phyloP scores from a whole-genome alignment of 495 filamentous ascomycete genomes.

The Talaromyces borbonicus region DNA sequence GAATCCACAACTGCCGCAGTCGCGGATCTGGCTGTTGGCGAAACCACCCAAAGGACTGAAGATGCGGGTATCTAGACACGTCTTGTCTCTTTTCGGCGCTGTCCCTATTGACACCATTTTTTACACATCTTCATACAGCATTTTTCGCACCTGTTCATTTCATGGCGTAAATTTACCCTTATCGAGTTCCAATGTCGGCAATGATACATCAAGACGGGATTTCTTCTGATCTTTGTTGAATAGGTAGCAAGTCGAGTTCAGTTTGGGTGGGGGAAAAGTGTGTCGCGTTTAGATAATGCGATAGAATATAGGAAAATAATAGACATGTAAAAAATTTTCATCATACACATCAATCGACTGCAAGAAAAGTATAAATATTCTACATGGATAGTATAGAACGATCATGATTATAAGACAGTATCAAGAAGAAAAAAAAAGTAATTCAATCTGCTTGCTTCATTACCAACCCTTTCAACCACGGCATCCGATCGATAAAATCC shows the following conservation, averaged over 20 bases:
- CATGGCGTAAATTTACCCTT: neutral
- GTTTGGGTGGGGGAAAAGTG: no score
- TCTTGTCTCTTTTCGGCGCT: neutral
- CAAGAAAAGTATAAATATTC: slow-evolving; percentile 11
- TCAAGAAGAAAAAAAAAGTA: neutral
- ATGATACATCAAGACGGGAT: slow-evolving; percentile 1
- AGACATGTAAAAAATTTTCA: slow-evolving; percentile 2
- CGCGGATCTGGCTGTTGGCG: neutral
- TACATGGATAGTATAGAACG: no score
- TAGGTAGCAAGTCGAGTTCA: no score
- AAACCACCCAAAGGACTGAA: neutral
- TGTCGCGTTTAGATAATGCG: no score
- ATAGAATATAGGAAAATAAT: neutral
- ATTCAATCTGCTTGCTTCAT: slow-evolving; percentile 72
- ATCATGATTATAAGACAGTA: neutral
- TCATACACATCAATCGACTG: slow-evolving; percentile 4
- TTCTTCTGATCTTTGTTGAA: neutral
- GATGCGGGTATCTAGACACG: neutral
- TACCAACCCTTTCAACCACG: slow-evolving; percentile 69
- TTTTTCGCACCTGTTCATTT: no score
- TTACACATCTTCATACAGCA: no score
- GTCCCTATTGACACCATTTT: no score
- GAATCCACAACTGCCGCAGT: neutral
- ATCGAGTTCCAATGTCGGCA: neutral
- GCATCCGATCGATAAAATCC: slow-evolving; percentile 63